phyloP scores from a whole-genome alignment of 192 early-diverging fungal species.

The Haplosporangium gracile region DNA sequence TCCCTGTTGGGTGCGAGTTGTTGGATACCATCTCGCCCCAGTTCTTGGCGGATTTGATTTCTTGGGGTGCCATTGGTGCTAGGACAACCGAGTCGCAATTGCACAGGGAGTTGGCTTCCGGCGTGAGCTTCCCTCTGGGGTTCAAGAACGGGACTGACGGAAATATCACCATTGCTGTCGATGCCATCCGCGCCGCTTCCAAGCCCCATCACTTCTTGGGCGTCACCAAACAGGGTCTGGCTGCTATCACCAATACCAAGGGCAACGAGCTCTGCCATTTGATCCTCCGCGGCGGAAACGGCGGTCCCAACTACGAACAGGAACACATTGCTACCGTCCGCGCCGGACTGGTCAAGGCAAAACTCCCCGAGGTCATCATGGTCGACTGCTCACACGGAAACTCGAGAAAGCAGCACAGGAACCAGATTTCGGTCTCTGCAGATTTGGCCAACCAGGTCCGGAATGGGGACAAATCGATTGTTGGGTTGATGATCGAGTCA shows the following conservation, averaged over 20 bases:
- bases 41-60: constrained; percentile 92
- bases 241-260: constrained; percentile 88
- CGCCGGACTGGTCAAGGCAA: constrained; percentile 72
- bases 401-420: constrained; percentile 87
- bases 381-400: constrained; percentile 97
- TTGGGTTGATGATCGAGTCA: constrained; percentile 97
- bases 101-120: constrained; percentile 94
- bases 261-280: constrained; percentile 91
- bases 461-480: constrained; percentile 70
- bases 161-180: constrained; percentile 79
- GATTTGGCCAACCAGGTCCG: constrained; percentile 82
- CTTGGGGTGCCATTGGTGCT: constrained; percentile 98
- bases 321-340: constrained; percentile 70
- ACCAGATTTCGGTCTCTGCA: constrained; percentile 83
- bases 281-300: constrained; percentile 90
- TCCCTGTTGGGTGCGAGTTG: constrained; percentile 92
- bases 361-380: constrained; percentile 83
- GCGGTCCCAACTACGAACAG: constrained; percentile 89
- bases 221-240: constrained; percentile 94
- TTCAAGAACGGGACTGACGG: constrained; percentile 99
- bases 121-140: constrained; percentile 95
- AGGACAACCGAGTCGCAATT: constrained; percentile 96
- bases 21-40: constrained; percentile 97
- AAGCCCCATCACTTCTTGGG: constrained; percentile 93
- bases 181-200: constrained; percentile 79